Conservation (phyloP, 208 protist genomes). For the Crithidia sp. region DNA sequence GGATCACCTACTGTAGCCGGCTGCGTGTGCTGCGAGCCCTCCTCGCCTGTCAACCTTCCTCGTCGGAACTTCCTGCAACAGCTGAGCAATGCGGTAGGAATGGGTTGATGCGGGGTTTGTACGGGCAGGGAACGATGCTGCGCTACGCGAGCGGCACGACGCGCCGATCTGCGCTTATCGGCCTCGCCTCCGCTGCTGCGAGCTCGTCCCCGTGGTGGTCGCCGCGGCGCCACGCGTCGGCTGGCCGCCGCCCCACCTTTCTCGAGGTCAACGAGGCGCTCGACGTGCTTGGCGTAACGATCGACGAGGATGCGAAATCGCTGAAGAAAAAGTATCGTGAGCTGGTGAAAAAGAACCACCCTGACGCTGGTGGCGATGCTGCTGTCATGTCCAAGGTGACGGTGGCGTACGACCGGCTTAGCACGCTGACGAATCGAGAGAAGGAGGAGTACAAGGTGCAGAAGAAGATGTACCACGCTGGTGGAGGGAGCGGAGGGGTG, state of each 20-base stretch:
- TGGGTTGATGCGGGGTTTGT: too few relatives aligned
- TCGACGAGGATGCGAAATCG: conserved; percentile 42
- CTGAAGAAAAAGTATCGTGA: conserved; percentile 78
- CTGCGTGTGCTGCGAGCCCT: neutral
- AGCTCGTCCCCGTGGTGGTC: neutral
- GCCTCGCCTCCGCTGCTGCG: neutral
- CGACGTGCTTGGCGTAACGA: conserved; percentile 43
- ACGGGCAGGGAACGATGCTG: too few relatives aligned
- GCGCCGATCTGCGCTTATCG: neutral
- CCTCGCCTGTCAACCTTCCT: neutral
- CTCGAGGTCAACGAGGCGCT: conserved; percentile 60
- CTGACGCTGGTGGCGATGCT: conserved; percentile 79
- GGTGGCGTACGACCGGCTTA: conserved; percentile 76
- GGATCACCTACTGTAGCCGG: neutral
- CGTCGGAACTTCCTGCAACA: neutral
- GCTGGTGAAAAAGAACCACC: conserved; percentile 75
- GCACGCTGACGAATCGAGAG: conserved; percentile 55
- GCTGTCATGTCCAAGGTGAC: conserved; percentile 77
- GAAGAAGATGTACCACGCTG: conserved; percentile 37
- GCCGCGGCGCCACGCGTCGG: conserved; percentile 34
- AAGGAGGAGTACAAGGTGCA: conserved; percentile 67
- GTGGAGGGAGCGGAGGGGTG: conserved; percentile 29
- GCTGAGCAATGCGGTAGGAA: too few relatives aligned
- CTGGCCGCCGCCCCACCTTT: conserved; percentile 52
- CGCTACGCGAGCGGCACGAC: neutral